Base-by-base conservation (phyloP, 108 stramenopile genomes). In the Nitzschia sp. region DNA sequence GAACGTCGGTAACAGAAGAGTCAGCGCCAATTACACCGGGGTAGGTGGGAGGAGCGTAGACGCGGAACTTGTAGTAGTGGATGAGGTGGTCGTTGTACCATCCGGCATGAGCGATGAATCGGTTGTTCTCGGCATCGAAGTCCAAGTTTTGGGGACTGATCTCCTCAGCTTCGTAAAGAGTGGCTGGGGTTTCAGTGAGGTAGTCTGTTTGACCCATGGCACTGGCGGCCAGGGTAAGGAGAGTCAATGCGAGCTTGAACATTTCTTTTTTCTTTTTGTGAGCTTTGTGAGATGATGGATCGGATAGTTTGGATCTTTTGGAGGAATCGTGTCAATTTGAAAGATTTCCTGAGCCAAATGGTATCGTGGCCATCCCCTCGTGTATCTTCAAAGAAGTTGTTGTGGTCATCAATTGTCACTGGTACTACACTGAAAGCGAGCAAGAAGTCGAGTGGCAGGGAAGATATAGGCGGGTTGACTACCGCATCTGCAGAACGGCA, bases 1-100 rank as follows among this genome's bases (percentile, higher is more conserved):
- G 72, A 17, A 73, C 65, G 10, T 41, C 65, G 3, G 65, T 41
- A 25, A 11, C 14, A 11, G 51, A 20, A 11, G 24, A 22, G n/a
- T n/a, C 57, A 8, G 72, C 55, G 6, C 34, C 38, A 58, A 73
- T 50, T 8, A 67, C 37, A 48, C 41, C 65, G n/a, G 65, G 65
- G 26, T 66, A 73, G 1, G 72, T 73, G n/a, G 6, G 15, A 21
- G 72, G 65, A 46, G 72, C 38, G 26, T 39, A 67, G 24, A 73
- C 43, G 21, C 65, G 65, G 26, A 73, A 73, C 65, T 58, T 73
- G 72, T 67, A 73, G 41, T 67, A 67, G 3, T 67, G 66, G 60
- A 67, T 61, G 52, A 46, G 24, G 8, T 67, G 54, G 42, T 73
- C 66, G 8, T 67, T 57, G 65, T 73, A 73, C 72, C 72, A 73